A percentile compares a stretch with the other conserved stretches of the same genome.
Conservation (phyloP, 2,329 filamentous ascomycete species). For the Penicillium paneum region DNA sequence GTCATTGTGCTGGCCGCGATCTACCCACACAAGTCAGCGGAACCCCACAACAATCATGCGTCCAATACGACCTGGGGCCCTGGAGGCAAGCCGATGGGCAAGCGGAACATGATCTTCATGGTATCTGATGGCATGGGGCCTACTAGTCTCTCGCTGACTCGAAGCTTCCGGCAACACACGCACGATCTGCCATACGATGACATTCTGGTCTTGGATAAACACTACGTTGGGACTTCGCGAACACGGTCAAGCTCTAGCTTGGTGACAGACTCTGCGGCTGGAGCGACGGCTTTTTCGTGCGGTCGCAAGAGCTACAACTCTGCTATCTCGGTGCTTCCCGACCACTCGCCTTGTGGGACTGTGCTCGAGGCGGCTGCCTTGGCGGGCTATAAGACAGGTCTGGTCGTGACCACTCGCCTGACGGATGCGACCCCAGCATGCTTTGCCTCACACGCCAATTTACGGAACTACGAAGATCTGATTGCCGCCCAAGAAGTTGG, state of each 20-base stretch:
- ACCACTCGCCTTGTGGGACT: conserved; percentile 83
- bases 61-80: conserved; percentile 35
- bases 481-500: conserved; percentile 93
- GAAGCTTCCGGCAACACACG: conserved; percentile 77
- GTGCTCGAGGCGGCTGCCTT: conserved; percentile 90
- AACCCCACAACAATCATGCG: conserved; percentile 26
- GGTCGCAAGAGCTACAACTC: conserved; percentile 94
- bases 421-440: conserved; percentile 96
- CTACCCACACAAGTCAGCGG: conserved; percentile 64
- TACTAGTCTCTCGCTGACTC: conserved; percentile 79
- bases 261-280: conserved; percentile 94
- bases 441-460: conserved; percentile 84
- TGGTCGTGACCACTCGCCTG: conserved; percentile 92
- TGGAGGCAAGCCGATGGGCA: conserved; percentile 54
- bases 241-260: conserved; percentile 80
- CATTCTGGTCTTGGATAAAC: conserved; percentile 75
- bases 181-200: conserved; percentile 71
- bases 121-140: conserved; percentile 98
- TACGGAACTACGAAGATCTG: conserved; percentile 76
- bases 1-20: conserved; percentile 79
- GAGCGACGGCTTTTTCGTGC: conserved; percentile 93
- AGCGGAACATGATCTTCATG: conserved; percentile 97
- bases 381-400: conserved; percentile 84
- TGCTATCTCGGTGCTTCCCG: conserved; percentile 84
- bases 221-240: conserved; percentile 85